Evolutionary conservation across 2,329 filamentous ascomycete species (phyloP), one percentile per base, ranked within the genome.

Genomic region (Verticillium longisporum): DNA sequence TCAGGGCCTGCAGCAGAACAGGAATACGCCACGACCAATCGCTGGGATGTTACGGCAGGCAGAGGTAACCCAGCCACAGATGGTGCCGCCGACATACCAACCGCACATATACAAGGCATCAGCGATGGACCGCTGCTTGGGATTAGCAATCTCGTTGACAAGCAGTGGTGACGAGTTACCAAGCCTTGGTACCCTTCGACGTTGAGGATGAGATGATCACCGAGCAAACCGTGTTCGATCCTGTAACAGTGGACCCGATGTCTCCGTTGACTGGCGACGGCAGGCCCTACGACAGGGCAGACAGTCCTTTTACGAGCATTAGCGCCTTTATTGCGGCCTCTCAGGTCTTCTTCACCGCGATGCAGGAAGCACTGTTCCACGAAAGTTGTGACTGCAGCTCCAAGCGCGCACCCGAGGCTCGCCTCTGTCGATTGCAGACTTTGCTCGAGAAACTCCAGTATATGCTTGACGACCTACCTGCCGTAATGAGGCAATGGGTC

Each of bases 21-120:
- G 81, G 77, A 4, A 78, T 73, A 60, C 80, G 74, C 82, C 82
- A 85, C 14, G 79, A 78, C 80, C 80, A 83, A 61, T 82, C 75
- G 61, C 70, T 80, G 69, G 61, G 36, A 82, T 74, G 41, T 74
- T 72, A 57, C 77, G 69, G 2, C 80, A 83, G 59, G 78, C 80
- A 64, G 81, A 82, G 10, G 78, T 73, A 34, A 82, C 68, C 78
- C 79, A 83, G 6, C 78, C 75, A 58, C 80, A 80, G 59, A 81
- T 62, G 14, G 73, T 61, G 33, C 71, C 70, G 54, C 82, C 82
- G 55, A 83, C 72, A 67, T 83, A 81, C 81, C 81, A 85, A 57
- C 83, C 69, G 63, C 79, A 82, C 70, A 84, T 84, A 69, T 83
- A 83, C 61, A 84, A 74, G 26, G 81, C 76, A 2, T 80, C 84